phyloP scores from a whole-genome alignment of 2,329 filamentous ascomycete species.

The Raffaelea ambrosiae region DNA sequence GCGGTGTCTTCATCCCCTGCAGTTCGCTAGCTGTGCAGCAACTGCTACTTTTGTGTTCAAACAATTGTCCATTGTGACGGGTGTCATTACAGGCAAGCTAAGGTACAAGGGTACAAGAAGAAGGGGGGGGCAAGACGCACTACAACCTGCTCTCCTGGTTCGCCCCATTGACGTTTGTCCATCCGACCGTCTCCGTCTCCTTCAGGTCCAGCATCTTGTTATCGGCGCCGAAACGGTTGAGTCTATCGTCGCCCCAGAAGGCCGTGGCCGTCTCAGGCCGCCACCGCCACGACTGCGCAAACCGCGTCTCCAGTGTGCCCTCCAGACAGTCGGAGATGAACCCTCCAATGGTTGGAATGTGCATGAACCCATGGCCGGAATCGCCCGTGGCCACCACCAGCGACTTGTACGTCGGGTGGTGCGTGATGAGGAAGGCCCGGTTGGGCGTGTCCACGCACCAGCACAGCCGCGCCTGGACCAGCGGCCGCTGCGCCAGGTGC shows the following conservation, averaged over 20 bases:
- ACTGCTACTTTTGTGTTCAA: too few species aligned
- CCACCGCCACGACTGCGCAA: constrained; percentile 1
- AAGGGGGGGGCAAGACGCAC: too few species aligned
- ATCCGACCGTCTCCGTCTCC: not conserved
- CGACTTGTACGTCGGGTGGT: not conserved
- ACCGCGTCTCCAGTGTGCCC: not conserved
- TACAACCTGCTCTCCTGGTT: too few species aligned
- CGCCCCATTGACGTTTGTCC: not conserved
- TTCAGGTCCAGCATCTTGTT: constrained; percentile 1
- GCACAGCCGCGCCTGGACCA: not conserved
- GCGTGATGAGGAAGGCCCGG: not conserved
- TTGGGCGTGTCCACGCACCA: constrained; percentile 3
- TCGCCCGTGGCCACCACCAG: constrained; percentile 1
- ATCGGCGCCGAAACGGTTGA: not conserved
- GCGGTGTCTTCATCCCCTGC: too few species aligned
- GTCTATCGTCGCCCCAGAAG: constrained; percentile 2
- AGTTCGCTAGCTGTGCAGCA: too few species aligned
- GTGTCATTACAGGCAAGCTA: too few species aligned
- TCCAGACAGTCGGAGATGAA: constrained; percentile 1
- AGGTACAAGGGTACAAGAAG: too few species aligned
- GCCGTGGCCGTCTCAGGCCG: not conserved
- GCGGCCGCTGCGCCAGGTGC: not conserved
- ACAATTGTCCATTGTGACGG: too few species aligned
- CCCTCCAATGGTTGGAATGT: constrained; percentile 1
- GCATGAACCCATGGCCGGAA: constrained; percentile 2